Evolutionary conservation across 23 red algal genomes (phyloP).

Genomic region (Cyanidiococcus yangmingshanensis): DNA sequence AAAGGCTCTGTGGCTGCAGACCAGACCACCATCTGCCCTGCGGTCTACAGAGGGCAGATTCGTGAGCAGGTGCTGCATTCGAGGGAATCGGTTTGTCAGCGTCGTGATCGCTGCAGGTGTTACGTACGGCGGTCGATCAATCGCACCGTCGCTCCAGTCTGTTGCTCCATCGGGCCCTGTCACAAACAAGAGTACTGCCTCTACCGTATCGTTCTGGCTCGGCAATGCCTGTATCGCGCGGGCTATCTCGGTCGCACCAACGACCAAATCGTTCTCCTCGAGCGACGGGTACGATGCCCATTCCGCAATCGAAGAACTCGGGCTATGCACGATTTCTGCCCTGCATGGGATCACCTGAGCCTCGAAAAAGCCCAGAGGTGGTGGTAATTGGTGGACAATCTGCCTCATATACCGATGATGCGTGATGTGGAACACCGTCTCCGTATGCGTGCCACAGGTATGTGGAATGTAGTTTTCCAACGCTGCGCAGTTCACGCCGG

Average conservation of each 20-base stretch:
- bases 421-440: slow-evolving; percentile 3
- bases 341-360: background rate
- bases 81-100: background rate
- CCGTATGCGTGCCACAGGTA: slow-evolving; percentile 8
- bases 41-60: slow-evolving; percentile 11
- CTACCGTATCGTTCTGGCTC: background rate
- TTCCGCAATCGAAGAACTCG: background rate
- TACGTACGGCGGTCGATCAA: background rate
- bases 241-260: background rate
- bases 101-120: background rate
- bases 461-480: background rate
- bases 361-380: too few species aligned
- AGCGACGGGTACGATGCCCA: background rate
- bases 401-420: background rate
- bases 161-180: background rate
- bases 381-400: background rate
- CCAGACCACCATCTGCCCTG: background rate
- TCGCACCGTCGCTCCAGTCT: background rate
- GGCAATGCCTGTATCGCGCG: background rate
- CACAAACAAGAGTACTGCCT: background rate
- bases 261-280: background rate
- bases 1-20: slow-evolving; percentile 6
- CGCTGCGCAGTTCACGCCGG: slow-evolving; percentile 10
- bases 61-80: background rate
- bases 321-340: background rate